Conservation (phyloP, 768 basidiomycete species). For the Suillus clintonianus region DNA sequence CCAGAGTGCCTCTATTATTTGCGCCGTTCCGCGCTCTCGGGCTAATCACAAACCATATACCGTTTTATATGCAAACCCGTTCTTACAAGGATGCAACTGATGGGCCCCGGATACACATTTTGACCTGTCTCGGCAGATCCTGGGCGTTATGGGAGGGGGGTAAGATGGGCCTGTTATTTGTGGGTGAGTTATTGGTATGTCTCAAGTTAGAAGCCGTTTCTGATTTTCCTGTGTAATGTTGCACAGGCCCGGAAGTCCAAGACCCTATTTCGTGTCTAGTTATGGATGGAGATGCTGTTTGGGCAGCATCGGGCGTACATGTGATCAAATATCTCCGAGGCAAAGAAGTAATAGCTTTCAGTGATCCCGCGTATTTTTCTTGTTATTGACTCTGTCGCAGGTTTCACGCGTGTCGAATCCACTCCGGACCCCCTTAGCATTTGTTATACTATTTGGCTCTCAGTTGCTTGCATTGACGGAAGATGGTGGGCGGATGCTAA, state of each 20-base stretch:
- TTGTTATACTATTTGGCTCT: conserved; percentile 77
- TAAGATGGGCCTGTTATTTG: conserved; percentile 90
- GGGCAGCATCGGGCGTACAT: conserved; percentile 69
- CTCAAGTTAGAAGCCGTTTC: background rate
- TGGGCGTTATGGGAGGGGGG: conserved; percentile 98
- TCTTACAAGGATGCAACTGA: conserved; percentile 83
- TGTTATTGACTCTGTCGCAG: conserved; percentile 28
- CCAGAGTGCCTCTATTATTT: conserved; percentile 54
- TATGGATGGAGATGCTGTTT: conserved; percentile 86
- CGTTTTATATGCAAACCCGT: conserved; percentile 85
- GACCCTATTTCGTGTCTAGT: conserved; percentile 73
- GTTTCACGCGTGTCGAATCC: conserved; percentile 64
- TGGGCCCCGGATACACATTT: conserved; percentile 78
- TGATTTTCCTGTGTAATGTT: conserved; percentile 7
- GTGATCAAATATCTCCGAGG: conserved; percentile 84
- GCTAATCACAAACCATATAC: conserved; percentile 86
- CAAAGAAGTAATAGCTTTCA: conserved; percentile 63
- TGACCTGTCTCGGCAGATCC: conserved; percentile 84
- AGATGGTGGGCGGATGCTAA: conserved; percentile 71
- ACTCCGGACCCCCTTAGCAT: conserved; percentile 57
- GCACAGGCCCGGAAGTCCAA: conserved; percentile 77
- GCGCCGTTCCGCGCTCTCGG: conserved; percentile 97
- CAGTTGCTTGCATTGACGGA: conserved; percentile 80
- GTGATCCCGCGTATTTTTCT: background rate
- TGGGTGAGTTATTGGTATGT: conserved; percentile 61